Evolutionary conservation across 441 rosid species (phyloP).

Genomic region (Pelargonium australe): DNA sequence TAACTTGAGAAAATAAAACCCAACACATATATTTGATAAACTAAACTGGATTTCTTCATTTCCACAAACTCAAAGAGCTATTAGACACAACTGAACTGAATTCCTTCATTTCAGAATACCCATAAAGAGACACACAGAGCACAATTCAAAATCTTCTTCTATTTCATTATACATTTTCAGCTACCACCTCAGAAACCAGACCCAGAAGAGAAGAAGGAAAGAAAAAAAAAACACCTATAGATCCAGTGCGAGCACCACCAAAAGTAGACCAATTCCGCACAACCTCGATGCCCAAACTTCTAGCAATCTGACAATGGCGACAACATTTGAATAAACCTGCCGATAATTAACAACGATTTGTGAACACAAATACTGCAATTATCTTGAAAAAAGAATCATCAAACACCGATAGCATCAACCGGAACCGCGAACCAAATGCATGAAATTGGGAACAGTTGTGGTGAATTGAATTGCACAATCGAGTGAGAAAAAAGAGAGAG

Average conservation of each 20-base stretch:
- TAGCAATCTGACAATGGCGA: background rate
- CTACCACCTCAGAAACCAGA: background rate
- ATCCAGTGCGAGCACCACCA: background rate
- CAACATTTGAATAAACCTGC: background rate
- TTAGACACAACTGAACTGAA: background rate
- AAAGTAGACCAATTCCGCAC: too few relatives aligned
- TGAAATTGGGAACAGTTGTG: background rate
- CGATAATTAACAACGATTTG: background rate
- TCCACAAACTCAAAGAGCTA: background rate
- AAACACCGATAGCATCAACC: too few relatives aligned
- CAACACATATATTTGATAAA: background rate
- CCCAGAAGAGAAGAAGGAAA: background rate
- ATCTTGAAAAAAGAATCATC: too few relatives aligned
- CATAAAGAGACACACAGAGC: background rate
- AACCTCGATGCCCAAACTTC: too few relatives aligned
- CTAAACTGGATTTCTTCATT: background rate
- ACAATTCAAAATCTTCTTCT: background rate
- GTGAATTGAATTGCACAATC: too few relatives aligned
- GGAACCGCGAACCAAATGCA: background rate
- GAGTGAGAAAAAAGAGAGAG: background rate
- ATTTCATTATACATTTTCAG: background rate
- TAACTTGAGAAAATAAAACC: too few relatives aligned
- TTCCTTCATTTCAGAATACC: background rate
- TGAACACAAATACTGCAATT: background rate
- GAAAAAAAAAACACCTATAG: too few relatives aligned